A percentile compares a stretch with the other conserved stretches of the same genome.
Conservation (phyloP, 139 green algal genomes). For the Closterium sp. region DNA sequence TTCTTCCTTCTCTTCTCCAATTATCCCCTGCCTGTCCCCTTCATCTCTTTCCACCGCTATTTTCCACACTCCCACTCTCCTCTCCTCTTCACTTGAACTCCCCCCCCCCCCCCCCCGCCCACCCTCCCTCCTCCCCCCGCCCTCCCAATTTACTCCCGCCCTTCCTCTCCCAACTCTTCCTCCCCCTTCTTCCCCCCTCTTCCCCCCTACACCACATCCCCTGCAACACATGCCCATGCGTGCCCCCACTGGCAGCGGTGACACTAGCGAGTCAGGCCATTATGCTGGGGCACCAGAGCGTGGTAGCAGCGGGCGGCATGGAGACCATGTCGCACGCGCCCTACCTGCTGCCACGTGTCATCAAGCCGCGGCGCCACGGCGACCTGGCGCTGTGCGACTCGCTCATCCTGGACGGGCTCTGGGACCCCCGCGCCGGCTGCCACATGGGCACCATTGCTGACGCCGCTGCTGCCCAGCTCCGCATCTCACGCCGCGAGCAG, state of each 20-base stretch:
- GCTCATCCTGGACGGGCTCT: conserved; percentile 67
- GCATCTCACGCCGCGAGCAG: conserved; percentile 66
- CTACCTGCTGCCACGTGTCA: conserved; percentile 65
- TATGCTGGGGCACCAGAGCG: conserved; percentile 54
- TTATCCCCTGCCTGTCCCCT: too few species aligned
- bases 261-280: conserved; percentile 76
- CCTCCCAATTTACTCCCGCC: too few species aligned
- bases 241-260: conserved; percentile 52
- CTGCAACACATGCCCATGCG: neutral
- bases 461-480: conserved; percentile 63
- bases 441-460: conserved; percentile 87
- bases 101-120: too few species aligned
- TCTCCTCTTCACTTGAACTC: too few species aligned
- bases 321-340: conserved; percentile 86
- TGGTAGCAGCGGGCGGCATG: conserved; percentile 87
- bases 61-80: too few species aligned
- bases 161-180: too few species aligned
- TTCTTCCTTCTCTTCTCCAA: too few species aligned
- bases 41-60: too few species aligned
- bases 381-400: conserved; percentile 54
- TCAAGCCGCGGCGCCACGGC: conserved; percentile 53
- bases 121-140: too few species aligned
- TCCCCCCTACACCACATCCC: neutral
- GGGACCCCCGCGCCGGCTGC: conserved; percentile 68
- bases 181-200: neutral